phyloP scores from a whole-genome alignment of 139 green algal genomes.

The Desmodesmus armatus region DNA sequence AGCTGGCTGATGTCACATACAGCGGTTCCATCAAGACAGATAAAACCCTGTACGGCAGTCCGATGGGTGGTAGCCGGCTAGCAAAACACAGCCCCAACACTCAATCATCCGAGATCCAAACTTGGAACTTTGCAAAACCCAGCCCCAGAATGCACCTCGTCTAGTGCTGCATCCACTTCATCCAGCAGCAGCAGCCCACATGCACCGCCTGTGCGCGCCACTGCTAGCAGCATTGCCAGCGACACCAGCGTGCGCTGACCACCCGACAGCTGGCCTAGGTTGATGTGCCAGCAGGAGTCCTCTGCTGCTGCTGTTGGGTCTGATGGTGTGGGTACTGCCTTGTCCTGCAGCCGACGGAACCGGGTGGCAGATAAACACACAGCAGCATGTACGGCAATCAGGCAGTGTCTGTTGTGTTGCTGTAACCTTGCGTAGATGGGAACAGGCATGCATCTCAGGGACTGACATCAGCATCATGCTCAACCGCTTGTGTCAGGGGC shows the following conservation, averaged over 20 bases:
- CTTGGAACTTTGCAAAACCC: too few species aligned
- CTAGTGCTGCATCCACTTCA: slow-evolving; percentile 73
- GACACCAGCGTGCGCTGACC: slow-evolving; percentile 74
- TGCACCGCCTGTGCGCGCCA: slow-evolving; percentile 36
- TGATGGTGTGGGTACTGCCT: too few species aligned
- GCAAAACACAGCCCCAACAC: too few species aligned
- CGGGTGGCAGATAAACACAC: background rate
- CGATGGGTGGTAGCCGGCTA: too few species aligned
- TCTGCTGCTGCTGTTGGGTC: slow-evolving; percentile 3
- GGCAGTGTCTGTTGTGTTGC: background rate
- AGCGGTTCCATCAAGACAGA: too few species aligned
- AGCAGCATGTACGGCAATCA: background rate
- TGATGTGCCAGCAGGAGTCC: slow-evolving; percentile 14
- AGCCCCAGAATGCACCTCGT: too few species aligned
- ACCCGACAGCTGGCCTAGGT: slow-evolving; percentile 64
- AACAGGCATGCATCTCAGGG: background rate
- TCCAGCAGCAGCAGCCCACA: slow-evolving; percentile 60
- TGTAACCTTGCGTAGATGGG: background rate
- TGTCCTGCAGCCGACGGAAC: background rate
- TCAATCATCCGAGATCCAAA: too few species aligned
- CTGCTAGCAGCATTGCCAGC: slow-evolving; percentile 64
- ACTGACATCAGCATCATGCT: background rate
- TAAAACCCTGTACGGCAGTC: too few species aligned
- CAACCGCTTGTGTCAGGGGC: background rate
- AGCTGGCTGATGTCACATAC: too few species aligned